phyloP scores from a whole-genome alignment of 78 protist genomes.

The Dictyostelium purpureum region DNA sequence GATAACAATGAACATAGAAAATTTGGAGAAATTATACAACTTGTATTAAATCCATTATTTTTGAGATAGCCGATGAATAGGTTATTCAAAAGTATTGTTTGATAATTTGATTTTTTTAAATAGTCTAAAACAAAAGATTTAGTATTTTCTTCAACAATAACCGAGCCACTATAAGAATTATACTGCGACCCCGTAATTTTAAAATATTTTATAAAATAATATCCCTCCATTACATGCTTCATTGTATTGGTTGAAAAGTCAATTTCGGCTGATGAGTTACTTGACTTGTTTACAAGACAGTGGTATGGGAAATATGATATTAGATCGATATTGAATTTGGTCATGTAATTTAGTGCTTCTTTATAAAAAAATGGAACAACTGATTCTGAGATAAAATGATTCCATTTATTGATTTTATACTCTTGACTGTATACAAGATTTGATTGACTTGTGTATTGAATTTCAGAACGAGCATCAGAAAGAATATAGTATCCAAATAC shows the following conservation, averaged over 20 bases:
- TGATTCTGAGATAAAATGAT: background rate
- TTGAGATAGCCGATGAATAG: no score
- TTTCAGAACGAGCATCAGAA: slow-evolving; percentile 34
- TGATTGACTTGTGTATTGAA: background rate
- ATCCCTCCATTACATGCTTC: background rate
- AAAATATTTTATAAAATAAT: no score
- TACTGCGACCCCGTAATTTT: no score
- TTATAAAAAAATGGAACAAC: background rate
- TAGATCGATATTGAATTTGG: background rate
- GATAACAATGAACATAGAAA: no score
- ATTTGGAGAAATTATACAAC: no score
- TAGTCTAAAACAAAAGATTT: no score
- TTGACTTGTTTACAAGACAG: background rate
- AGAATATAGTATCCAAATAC: slow-evolving; percentile 20
- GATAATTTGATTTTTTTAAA: no score
- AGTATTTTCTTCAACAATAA: no score
- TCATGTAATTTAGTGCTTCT: background rate
- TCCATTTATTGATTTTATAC: background rate
- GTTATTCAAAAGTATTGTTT: no score
- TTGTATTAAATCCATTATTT: no score
- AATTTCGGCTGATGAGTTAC: background rate
- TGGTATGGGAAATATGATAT: background rate
- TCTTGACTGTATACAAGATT: background rate
- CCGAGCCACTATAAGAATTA: no score
- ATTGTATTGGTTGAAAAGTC: background rate